Base-by-base conservation (phyloP, 345 rosid genomes). In the Capsella bursapastoris region DNA sequence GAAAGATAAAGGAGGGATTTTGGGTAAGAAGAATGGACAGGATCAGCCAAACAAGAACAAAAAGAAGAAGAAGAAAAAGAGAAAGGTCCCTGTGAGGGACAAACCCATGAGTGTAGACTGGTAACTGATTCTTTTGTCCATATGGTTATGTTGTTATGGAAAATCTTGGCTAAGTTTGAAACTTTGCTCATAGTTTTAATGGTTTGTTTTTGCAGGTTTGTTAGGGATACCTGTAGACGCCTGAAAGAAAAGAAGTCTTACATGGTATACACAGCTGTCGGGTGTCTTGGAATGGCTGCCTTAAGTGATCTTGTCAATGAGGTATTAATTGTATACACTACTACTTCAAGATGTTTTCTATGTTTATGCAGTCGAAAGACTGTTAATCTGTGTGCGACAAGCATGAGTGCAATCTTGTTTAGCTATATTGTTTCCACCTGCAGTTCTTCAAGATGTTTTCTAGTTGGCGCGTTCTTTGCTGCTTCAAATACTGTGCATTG, bases 171-270 rank as follows among this genome's bases (percentile, higher is more conserved):
- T 55, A 6, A 35, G 66, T 45, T 40, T 43, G 38, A 49, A 18
- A 7, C 49, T 2, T 61, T 61, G 1, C 13, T 61, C 67, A 63
- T 14, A 1, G 38, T 43, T 44, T 28, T 38, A 18, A 72, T 72
- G 55, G 1, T 67, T 69, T 64, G 15, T 25, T n/a, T 55, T 81
- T 69, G 71, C 86, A 93, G 94, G 86, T 91, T 93, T 82, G 98
- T 91, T 41, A 60, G 85, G 37, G 92, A 90, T 73, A 85, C 89
- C 3, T 95, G 99, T 78, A 84, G 88, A 76, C 83, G 86, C 57
- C 78, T 95, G 65, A 95, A 83, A 70, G 99, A 95, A 78, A 95
- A 75, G 86, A 95, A 95, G 82, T 89, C 99, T 3, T 95, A 95
- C 83, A 83, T 91, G 99, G 85, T 90, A 10, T 90, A 87, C 71